Conservation (phyloP, 2,329 filamentous ascomycete species). For the Chaetomium sp. region DNA sequence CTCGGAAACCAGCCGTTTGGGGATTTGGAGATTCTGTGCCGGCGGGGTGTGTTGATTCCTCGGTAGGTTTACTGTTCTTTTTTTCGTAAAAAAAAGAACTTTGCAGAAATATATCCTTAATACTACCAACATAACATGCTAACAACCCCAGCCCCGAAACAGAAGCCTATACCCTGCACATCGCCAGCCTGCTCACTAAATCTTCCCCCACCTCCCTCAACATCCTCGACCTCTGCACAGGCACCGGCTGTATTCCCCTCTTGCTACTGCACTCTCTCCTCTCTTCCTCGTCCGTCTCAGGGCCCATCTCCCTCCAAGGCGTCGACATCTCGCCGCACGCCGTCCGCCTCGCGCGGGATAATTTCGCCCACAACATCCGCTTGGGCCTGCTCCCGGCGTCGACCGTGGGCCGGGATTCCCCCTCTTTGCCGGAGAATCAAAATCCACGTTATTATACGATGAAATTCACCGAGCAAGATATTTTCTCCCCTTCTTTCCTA, state of each 20-base stretch:
- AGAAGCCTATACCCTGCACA: slow-evolving; percentile 57
- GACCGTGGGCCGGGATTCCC: slow-evolving; percentile 13
- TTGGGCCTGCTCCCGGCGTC: slow-evolving; percentile 10
- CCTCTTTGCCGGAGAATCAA: background rate
- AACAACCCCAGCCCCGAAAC: slow-evolving; percentile 52
- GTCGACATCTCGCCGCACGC: slow-evolving; percentile 67
- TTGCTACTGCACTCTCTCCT: slow-evolving; percentile 56
- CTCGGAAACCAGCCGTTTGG: slow-evolving; percentile 87
- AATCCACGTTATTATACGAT: background rate
- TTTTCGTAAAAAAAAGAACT: background rate
- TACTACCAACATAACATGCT: background rate
- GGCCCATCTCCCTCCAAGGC: slow-evolving; percentile 50
- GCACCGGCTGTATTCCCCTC: slow-evolving; percentile 83
- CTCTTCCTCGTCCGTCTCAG: slow-evolving; percentile 32
- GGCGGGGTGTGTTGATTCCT: slow-evolving; percentile 76
- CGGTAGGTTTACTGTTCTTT: slow-evolving; percentile 38
- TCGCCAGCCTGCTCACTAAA: slow-evolving; percentile 40
- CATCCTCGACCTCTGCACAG: slow-evolving; percentile 82
- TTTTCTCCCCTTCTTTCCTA: slow-evolving; percentile 20
- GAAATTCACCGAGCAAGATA: slow-evolving; percentile 13
- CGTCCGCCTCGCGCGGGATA: slow-evolving; percentile 57
- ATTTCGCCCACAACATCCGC: slow-evolving; percentile 48
- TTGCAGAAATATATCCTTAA: no score
- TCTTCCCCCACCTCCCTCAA: slow-evolving; percentile 35
- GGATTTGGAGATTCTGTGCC: slow-evolving; percentile 68